Evolutionary conservation across 305 asterid genomes (phyloP).

Genomic region (Fraxinus sp.): DNA sequence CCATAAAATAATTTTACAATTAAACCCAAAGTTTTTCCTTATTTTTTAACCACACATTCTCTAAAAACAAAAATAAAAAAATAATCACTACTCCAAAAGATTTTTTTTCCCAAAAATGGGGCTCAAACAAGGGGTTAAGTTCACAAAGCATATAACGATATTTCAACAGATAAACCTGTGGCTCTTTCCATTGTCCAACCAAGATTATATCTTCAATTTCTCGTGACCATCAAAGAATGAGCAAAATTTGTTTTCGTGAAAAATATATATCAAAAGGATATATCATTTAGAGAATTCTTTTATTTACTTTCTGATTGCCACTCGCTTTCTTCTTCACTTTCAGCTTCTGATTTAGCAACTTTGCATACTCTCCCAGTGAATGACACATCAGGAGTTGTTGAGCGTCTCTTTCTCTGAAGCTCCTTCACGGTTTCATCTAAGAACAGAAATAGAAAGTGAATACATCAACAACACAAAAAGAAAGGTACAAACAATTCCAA

Average conservation of each 20-base stretch:
- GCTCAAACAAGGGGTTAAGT: neutral
- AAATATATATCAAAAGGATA: conserved; percentile 15
- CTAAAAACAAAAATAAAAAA: too few relatives aligned
- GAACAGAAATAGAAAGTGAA: conserved; percentile 31
- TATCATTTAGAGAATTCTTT: conserved; percentile 21
- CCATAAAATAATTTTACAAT: too few relatives aligned
- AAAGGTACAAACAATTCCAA: conserved; percentile 26
- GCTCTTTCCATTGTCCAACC: too few relatives aligned
- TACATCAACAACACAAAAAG: conserved; percentile 23
- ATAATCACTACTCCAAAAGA: too few relatives aligned
- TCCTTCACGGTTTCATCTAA: conserved; percentile 80
- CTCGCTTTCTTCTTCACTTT: conserved; percentile 77
- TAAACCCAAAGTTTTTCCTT: too few relatives aligned
- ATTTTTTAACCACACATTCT: too few relatives aligned
- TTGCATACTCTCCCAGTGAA: conserved; percentile 79
- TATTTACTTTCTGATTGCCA: conserved; percentile 82
- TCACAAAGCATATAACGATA: neutral
- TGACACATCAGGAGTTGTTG: conserved; percentile 69
- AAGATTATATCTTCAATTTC: neutral
- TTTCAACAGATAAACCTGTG: neutral
- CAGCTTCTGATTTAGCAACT: conserved; percentile 70
- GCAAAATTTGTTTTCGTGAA: neutral
- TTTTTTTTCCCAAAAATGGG: too few relatives aligned
- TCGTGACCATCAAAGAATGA: neutral
- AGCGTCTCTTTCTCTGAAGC: conserved; percentile 90